Base-by-base conservation (phyloP, 768 basidiomycete genomes). In the Kwoniella europaea region DNA sequence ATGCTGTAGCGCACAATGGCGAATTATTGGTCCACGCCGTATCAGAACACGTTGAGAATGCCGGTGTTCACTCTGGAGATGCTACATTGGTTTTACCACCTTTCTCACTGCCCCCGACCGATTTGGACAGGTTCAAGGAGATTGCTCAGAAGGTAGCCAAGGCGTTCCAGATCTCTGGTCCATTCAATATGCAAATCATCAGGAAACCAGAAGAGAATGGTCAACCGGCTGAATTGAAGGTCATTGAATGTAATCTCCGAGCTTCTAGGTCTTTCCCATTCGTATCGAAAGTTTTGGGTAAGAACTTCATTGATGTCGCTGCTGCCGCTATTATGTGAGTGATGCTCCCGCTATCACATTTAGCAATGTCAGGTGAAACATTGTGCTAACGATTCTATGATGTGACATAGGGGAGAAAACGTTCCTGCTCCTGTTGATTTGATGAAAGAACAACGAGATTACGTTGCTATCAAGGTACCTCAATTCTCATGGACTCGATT, bases 151-250 rank as follows among this genome's bases (percentile, higher is more conserved):
- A 97, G 86, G 95, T 99, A 71, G 96, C 94, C 43, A 86, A 87
- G 50, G 97, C 94, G 10, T 97, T 98, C 84, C 87, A 97, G 79
- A 98, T 99, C 64, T 97, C 94, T 29, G 97, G 97, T 44, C 97
- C 97, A 7, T 99, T 90, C 90, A 99, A 99, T 84, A 99, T 99
- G 95, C 97, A 99, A 84, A 89, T 99, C 83, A 98, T 99, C 86
- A 89, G 92, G 82, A 93, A 93, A 82, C 87, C 86, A 12, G 84
- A 88, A 2, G 86, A 86, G 5, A 86, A 86, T 24, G 81, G 83
- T 16, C 87, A 89, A 69, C 86, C 89, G 27, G 85, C 90, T 12
- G 88, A 89, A 67, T 89, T 98, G 75, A 98, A 96, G 86, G 97
- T 98, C 74, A 99, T 99, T 74, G 97, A 99, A 84, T 99, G 97